A percentile compares a stretch with the other conserved stretches of the same genome.
phyloP scores from a whole-genome alignment of 176 grass and related monocot genomes.

The Oropetium thomaeum region DNA sequence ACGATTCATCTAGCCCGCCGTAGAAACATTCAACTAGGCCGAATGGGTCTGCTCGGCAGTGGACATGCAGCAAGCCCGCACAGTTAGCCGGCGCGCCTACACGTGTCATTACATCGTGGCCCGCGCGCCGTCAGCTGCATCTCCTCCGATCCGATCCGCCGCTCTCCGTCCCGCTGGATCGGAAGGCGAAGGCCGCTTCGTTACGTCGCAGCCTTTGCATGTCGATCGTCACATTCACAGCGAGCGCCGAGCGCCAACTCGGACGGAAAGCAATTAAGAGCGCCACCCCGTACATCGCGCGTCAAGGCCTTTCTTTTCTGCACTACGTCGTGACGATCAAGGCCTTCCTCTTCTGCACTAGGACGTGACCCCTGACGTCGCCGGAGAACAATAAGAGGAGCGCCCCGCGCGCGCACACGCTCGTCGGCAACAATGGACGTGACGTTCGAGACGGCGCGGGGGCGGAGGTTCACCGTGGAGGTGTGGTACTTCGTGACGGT shows the following conservation, averaged over 20 bases:
- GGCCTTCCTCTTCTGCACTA: background rate
- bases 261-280: background rate
- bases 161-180: background rate
- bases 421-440: conserved; percentile 21
- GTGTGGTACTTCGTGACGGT: conserved; percentile 43
- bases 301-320: background rate
- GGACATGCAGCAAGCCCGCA: background rate
- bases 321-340: too few species aligned
- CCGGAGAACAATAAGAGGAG: background rate
- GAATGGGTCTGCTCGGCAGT: background rate
- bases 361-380: too few species aligned
- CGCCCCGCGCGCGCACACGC: background rate
- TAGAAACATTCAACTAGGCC: background rate
- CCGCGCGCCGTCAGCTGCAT: background rate
- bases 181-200: background rate
- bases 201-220: background rate
- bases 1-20: background rate
- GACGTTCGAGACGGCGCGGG: conserved; percentile 24
- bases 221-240: background rate
- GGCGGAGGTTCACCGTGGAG: conserved; percentile 14
- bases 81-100: background rate
- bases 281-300: background rate
- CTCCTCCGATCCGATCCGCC: background rate
- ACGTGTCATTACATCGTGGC: background rate
- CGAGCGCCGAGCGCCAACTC: background rate